Base-by-base conservation (phyloP, 225 moss, liverwort and hornwort species). In the Pseudoscleropodium purum region DNA sequence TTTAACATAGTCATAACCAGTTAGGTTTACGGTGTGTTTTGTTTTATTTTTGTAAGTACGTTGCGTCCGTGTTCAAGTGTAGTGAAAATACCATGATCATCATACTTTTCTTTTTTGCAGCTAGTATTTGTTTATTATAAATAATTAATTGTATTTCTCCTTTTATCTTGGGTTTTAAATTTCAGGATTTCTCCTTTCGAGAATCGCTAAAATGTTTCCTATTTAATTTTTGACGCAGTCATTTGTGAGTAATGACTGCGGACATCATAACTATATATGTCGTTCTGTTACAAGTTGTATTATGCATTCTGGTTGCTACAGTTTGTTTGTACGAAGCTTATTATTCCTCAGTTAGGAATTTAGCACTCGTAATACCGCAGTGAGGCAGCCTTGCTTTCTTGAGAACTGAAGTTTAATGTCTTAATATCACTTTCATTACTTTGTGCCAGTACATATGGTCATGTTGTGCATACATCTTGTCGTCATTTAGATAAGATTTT, bases 21-120 rank as follows among this genome's bases (percentile, higher is more conserved):
- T 88, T 90, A 89, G 80, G 64, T 89, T 79, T 87, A 74, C 89
- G 62, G 45, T 80, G 80, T 87, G 84, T 84, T 79, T 65, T 88
- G 90, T 92, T 90, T 79, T 84, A 78, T n/a, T 79, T 90, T 75
- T 92, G 75, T 87, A 91, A 92, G 90, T 92, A 84, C 84, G 66
- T 83, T 89, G 75, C 80, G 68, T 75, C 64, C 57, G 64, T 57
- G 79, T 83, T 83, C 79, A 83, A 86, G 84, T 79, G 75, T 81
- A 67, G 89, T 84, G 66, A 81, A 68, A 89, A 84, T 67, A 89
- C 80, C 61, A 62, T 75, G n/a, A 73, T 89, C 54, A 89, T 52
- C 45, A 83, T 84, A 84, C n/a, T 83, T 41, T 70, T 65, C 67
- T n/a, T 81, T 25, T 43, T 87, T 75, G 68, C 63, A 80, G 90